Base-by-base conservation (phyloP, 768 basidiomycete genomes). In the Lactarius psammicola region DNA sequence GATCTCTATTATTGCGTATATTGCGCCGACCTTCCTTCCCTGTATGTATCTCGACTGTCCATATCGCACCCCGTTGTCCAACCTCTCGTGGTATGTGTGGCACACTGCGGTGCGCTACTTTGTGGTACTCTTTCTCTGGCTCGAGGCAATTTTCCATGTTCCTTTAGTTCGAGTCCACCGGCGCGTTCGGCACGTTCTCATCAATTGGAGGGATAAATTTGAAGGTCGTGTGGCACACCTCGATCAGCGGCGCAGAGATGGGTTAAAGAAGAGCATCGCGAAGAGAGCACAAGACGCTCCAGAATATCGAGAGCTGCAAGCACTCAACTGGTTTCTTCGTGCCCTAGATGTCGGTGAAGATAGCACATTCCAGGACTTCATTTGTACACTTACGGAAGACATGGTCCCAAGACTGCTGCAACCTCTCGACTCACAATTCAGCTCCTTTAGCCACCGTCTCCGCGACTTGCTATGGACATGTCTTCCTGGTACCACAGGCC, bases 1-100 rank as follows among this genome's bases (percentile, higher is more conserved):
- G 10, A 13, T 68, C 42, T 64, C 51, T 33, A 33, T n/a, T 0
- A 6, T 36, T 13, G 54, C 56, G 15, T 68, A 65, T 46, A 3
- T 65, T 15, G 31, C 38, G 5, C 46, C 57, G 6, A 61, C 59
- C 55, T 33, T 65, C 36, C 31, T 49, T 31, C 67, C 67, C 3
- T 59, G 28, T 11, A 13, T 55, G 20, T 10, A 38, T 5, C 44
- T 53, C n/a, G n/a, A 38, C 49, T 60, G 15, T 18, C 65, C 65
- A n/a, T 66, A 66, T 62, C 60, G 61, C n/a, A 66, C 65, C 23
- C 65, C 65, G 9, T 33, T 65, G 26, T 68, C 67, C 10, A 30
- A n/a, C 53, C 18, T 46, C 9, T 46, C 49, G 46, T 67, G 61
- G 62, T 57, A 57, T 20, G 4, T 60, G 30, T 58, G 33, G 49